These are phyloP conservation scores for Clathrus columnatus DNA, from an alignment of 768 basidiomycete genomes.

Conservation along the genomic window DNA sequence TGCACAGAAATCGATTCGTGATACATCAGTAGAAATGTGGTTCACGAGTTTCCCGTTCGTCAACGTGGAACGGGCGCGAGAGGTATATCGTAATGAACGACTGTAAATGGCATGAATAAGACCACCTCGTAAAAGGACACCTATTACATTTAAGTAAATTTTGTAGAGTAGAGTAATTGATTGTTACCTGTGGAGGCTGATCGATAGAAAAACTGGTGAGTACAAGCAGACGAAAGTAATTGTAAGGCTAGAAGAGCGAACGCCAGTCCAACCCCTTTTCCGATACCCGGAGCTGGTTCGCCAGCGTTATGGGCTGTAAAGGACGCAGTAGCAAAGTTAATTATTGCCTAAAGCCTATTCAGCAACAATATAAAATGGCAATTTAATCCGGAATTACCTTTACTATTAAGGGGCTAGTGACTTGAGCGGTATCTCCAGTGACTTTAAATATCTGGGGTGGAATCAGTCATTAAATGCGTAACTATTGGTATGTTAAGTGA, in stretches of 20 bases:
- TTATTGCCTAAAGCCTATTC: constrained; percentile 42
- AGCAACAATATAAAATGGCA: background rate
- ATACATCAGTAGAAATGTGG: constrained; percentile 89
- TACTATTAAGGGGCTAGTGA: constrained; percentile 69
- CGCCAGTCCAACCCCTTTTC: constrained; percentile 64
- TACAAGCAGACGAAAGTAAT: constrained; percentile 52
- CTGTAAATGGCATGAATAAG: constrained; percentile 83
- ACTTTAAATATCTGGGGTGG: constrained; percentile 27
- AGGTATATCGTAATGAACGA: constrained; percentile 65
- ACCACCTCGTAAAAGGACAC: constrained; percentile 75
- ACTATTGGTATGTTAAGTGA: background rate
- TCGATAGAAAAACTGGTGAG: constrained; percentile 82
- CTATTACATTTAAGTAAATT: constrained; percentile 20
- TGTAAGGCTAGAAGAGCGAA: constrained; percentile 65
- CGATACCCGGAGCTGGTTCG: constrained; percentile 30
- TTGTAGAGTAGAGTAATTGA: background rate
- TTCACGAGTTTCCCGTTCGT: constrained; percentile 88
- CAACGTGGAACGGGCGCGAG: constrained; percentile 68
- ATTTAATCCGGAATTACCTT: constrained; percentile 40
- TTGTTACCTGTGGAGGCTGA: constrained; percentile 36
- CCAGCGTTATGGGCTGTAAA: constrained; percentile 34
- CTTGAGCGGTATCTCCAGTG: constrained; percentile 62
- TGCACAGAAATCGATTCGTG: constrained; percentile 82
- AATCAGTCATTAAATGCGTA: background rate
- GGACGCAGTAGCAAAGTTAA: constrained; percentile 58